These are phyloP conservation scores for Wickerhamiella siamensis DNA, from an alignment of 805 yeast species.

Conservation along the genomic window DNA sequence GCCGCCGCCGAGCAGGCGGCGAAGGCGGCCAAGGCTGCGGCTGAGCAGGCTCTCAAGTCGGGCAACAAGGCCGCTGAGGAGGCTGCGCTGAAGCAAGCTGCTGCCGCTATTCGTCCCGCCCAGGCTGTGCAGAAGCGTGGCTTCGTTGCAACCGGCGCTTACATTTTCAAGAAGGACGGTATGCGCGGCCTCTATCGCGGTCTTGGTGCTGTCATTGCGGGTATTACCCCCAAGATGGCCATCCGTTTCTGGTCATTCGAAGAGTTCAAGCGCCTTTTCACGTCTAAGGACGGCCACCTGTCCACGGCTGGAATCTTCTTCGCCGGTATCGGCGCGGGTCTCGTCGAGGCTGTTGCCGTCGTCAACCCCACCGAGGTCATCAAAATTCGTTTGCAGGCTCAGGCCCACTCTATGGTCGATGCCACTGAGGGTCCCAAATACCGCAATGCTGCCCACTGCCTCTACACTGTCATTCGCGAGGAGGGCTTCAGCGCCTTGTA, in stretches of 20 bases:
- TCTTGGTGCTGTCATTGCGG: conserved; percentile 90
- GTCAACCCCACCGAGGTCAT: conserved; percentile 98
- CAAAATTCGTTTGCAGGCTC: conserved; percentile 91
- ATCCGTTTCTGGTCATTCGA: conserved; percentile 91
- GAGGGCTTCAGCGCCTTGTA: conserved; percentile 83
- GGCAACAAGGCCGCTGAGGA: conserved; percentile 7
- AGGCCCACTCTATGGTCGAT: conserved; percentile 76
- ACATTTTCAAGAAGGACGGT: conserved; percentile 67
- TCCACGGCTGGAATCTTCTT: conserved; percentile 63
- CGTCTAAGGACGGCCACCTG: conserved; percentile 48
- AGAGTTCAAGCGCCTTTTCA: conserved; percentile 58
- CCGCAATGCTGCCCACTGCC: conserved; percentile 85
- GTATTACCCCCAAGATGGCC: conserved; percentile 97
- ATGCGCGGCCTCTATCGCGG: conserved; percentile 85
- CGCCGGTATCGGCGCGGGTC: conserved; percentile 96
- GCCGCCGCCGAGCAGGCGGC: conserved; percentile 16
- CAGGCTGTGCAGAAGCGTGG: conserved; percentile 54
- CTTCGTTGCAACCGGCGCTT: conserved; percentile 64
- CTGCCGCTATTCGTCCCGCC: conserved; percentile 14
- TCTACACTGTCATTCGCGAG: conserved; percentile 67
- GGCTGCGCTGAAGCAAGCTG: conserved; percentile 9
- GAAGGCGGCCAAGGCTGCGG: conserved; percentile 13
- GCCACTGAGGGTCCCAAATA: conserved; percentile 71
- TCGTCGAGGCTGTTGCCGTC: conserved; percentile 86
- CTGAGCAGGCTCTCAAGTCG: conserved; percentile 7